Base-by-base conservation (phyloP, 495 filamentous ascomycete species). In the Coniosporium apollinis region DNA sequence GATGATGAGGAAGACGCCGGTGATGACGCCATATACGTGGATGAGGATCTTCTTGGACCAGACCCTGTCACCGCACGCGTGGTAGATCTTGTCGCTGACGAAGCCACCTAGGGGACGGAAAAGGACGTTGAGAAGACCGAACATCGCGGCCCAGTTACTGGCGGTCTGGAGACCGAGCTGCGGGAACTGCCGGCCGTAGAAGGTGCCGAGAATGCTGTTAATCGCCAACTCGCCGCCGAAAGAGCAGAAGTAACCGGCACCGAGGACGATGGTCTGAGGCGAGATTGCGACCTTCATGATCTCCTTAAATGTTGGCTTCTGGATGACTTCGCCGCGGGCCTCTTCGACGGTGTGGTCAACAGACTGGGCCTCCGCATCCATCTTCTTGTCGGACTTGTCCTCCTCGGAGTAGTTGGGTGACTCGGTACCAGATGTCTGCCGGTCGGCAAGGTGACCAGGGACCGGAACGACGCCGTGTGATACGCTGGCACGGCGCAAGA, bases 111-210 rank as follows among this genome's bases (percentile, higher is more conserved):
- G 47, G 2, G 55, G 55, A 1, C 55, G 37, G 16, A 38, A 52
- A 13, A 56, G 42, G 22, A 48, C 44, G 34, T 58, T 58, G 19
- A 58, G 42, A 1, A 58, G 45, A 5, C 55, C 55, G 28, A 58
- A 56, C 55, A 58, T 58, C 9, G 55, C 55, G 1, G 55, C 55
- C 52, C 53, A 58, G 42, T 56, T 54, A 14, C 55, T 53, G 3
- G 32, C 14, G 10, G 44, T 37, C 22, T 56, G 48, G 5, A 55
- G 36, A 20, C 36, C 37, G 30, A 58, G 47, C 4, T 37, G 33
- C 2, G 44, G 43, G 41, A 58, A 52, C 21, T 55, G 46, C 30
- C 42, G 37, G 24, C 21, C 32, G 42, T 55, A 52, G 48, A 52
- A 58, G 30, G 42, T 54, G 16, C 55, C 53, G 1, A 58, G 49